Conservation (phyloP, 768 basidiomycete genomes). For the Termitomyces sp. region DNA sequence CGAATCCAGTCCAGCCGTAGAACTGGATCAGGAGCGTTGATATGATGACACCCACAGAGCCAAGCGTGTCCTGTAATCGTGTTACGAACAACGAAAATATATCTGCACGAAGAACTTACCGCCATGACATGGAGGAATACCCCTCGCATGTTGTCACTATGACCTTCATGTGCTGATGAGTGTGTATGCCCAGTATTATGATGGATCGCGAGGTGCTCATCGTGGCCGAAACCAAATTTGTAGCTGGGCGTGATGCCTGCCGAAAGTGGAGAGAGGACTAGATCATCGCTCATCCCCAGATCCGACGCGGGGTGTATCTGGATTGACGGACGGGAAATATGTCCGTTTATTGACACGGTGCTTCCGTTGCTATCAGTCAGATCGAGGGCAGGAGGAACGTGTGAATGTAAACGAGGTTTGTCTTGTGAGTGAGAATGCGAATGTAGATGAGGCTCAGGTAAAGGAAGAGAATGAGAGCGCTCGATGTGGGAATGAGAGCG, state of each 20-base stretch:
- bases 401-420: constrained; percentile 26
- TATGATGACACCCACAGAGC: constrained; percentile 96
- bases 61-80: constrained; percentile 75
- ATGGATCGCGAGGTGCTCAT: constrained; percentile 47
- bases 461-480: constrained; percentile 27
- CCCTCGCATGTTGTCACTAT: constrained; percentile 98
- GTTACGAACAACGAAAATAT: constrained; percentile 2
- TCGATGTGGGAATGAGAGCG: constrained; percentile 17
- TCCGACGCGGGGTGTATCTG: constrained; percentile 25
- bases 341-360: constrained; percentile 27
- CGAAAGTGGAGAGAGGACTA: constrained; percentile 18
- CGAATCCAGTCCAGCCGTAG: constrained; percentile 98
- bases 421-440: constrained; percentile 21
- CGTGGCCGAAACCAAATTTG: constrained; percentile 44
- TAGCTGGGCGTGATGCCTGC: constrained; percentile 57
- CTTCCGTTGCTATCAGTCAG: constrained; percentile 9
- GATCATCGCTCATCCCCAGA: constrained; percentile 7
- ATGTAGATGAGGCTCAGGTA: constrained; percentile 10
- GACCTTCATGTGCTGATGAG: constrained; percentile 65
- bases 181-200: constrained; percentile 43
- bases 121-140: constrained; percentile 98
- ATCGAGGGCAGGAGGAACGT: constrained; percentile 14
- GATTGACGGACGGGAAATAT: constrained; percentile 38
- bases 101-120: constrained; percentile 38
- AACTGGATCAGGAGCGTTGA: constrained; percentile 93